Base-by-base conservation (phyloP, 2,329 filamentous ascomycete genomes). In the Xylaria sp. region DNA sequence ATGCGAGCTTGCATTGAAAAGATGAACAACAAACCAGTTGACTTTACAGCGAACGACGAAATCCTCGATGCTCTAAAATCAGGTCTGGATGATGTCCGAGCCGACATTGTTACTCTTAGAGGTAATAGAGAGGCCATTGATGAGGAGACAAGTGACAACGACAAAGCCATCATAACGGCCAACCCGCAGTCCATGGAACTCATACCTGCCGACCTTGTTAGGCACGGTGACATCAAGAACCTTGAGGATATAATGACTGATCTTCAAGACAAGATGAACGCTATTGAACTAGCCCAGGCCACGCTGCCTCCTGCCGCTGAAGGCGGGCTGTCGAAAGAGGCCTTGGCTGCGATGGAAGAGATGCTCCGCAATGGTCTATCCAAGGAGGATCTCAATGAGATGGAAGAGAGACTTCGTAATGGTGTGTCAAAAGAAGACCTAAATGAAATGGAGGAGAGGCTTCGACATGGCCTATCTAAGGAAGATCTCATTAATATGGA, bases 11-110 rank as follows among this genome's bases (percentile, higher is more conserved):
- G 92, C 64, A 89, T 98, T 60, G 93, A 97, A 61, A 84, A 83
- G 72, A 83, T 95, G 15, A 82, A 87, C 21, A 89, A 94, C 73
- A 95, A 92, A 78, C 91, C 93, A 4, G 81, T 87, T 0, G 93
- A 96, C 70, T 84, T 94, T 76, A 94, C 90, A 0, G 89, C 92
- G 60, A 94, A 91, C 63, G 92, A 96, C 67, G 93, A 97, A 76
- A 94, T 97, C 55, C 82, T 97, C 0, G 92, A 97, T 63, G 92
- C 92, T 0, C 83, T 98, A 59, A 96, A 91, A 74, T 84, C 88
- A n/a, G 94, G 93, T 0, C 81, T 98, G 8, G 88, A 90, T 45
- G 85, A 84, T 40, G 83, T 98, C 15, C 88, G 89, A 56, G 83
- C 86, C 1, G 94, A 97, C 51, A 91, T 97, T 67, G 90, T 93